phyloP scores from a whole-genome alignment of 2,329 filamentous ascomycete genomes.

The Fusarium hainanense region DNA sequence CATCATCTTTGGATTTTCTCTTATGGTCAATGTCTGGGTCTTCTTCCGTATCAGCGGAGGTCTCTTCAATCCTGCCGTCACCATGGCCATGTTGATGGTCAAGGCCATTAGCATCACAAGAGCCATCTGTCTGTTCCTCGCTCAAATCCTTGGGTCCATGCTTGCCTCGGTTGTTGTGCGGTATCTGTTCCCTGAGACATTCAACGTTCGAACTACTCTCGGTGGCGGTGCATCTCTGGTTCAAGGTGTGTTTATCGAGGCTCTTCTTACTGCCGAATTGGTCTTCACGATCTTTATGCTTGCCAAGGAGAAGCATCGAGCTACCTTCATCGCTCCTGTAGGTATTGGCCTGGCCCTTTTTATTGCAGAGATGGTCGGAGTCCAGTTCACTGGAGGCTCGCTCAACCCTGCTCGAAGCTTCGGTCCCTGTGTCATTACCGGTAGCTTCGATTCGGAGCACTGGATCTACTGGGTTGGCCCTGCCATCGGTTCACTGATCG shows the following conservation, averaged over 20 bases:
- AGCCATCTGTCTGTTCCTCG: slow-evolving; percentile 58
- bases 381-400: slow-evolving; percentile 61
- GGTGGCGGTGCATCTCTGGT: slow-evolving; percentile 53
- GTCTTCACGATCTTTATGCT: slow-evolving; percentile 64
- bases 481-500: slow-evolving; percentile 49
- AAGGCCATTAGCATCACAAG: slow-evolving; percentile 60
- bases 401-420: slow-evolving; percentile 61
- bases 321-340: slow-evolving; percentile 60
- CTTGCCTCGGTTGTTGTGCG: slow-evolving; percentile 56
- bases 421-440: slow-evolving; percentile 58
- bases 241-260: slow-evolving; percentile 63
- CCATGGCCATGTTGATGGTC: slow-evolving; percentile 63
- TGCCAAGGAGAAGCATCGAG: slow-evolving; percentile 62
- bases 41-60: slow-evolving; percentile 59
- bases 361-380: slow-evolving; percentile 58
- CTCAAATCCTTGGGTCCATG: slow-evolving; percentile 63
- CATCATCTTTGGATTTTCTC: slow-evolving; percentile 56
- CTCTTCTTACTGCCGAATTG: slow-evolving; percentile 60
- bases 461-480: slow-evolving; percentile 61
- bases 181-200: slow-evolving; percentile 56
- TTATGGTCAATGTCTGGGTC: slow-evolving; percentile 60
- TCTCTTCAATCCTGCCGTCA: slow-evolving; percentile 55
- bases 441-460: slow-evolving; percentile 55
- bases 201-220: slow-evolving; percentile 57
- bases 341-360: slow-evolving; percentile 61